Conservation (phyloP, 2,329 filamentous ascomycete species). For the Chaetothyriales sp. region DNA sequence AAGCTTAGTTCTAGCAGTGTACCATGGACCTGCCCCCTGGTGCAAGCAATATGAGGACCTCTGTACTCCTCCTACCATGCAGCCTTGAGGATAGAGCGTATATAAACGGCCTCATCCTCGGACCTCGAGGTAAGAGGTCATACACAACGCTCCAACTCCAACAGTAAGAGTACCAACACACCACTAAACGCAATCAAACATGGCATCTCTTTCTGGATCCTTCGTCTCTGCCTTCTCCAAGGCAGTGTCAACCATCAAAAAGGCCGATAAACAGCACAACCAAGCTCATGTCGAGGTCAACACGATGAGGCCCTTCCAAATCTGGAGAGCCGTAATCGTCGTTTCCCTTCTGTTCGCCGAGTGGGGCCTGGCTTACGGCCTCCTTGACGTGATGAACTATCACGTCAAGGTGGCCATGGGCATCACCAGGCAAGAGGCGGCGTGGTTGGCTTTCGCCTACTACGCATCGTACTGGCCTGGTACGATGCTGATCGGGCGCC, state of each 20-base stretch:
- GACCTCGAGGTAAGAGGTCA: no score
- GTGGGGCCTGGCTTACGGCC: conserved; percentile 40
- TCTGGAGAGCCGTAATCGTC: conserved; percentile 10
- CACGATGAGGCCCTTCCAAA: conserved; percentile 2
- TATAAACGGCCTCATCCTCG: no score
- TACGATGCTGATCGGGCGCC: conserved; percentile 14
- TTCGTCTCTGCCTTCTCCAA: conserved; percentile 64
- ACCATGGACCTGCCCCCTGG: no score
- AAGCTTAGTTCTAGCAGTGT: no score
- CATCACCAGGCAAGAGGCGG: conserved; percentile 11
- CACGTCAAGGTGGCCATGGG: conserved; percentile 17
- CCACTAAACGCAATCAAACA: background rate
- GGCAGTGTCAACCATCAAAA: conserved; percentile 31
- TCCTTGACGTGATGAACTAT: conserved; percentile 34
- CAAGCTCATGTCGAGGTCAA: conserved; percentile 3
- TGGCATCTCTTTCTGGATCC: conserved; percentile 38
- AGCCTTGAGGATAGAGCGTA: no score
- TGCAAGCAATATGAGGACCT: no score
- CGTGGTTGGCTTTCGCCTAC: conserved; percentile 15
- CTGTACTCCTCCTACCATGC: no score
- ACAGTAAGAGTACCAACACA: background rate
- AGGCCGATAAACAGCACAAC: conserved; percentile 13
- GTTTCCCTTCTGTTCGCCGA: conserved; percentile 33
- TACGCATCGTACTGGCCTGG: conserved; percentile 15
- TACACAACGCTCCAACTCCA: no score